A percentile compares a stretch with the other conserved stretches of the same genome.
phyloP scores from a whole-genome alignment of 441 rosid genomes.

The Croton setiger region DNA sequence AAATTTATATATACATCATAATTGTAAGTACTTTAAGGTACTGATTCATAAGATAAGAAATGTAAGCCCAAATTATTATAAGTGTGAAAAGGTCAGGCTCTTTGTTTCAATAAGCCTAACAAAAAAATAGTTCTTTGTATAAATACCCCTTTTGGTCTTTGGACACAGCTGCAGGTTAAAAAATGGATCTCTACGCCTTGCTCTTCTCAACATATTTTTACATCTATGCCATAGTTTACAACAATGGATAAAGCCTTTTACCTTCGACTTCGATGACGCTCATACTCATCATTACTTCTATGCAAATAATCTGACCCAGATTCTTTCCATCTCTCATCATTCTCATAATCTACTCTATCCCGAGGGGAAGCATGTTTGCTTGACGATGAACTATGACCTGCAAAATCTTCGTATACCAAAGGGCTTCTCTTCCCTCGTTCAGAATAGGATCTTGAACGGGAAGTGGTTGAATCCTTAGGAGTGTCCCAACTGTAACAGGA shows the following conservation, averaged over 20 bases:
- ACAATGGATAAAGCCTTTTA: constrained; percentile 13
- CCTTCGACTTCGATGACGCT: constrained; percentile 36
- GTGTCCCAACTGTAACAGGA: constrained; percentile 22
- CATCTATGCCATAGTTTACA: constrained; percentile 13
- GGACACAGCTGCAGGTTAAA: too few relatives aligned
- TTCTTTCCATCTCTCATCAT: constrained; percentile 26
- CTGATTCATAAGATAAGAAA: too few relatives aligned
- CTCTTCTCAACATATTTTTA: neutral
- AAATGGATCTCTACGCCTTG: neutral
- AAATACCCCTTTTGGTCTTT: too few relatives aligned
- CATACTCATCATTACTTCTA: constrained; percentile 22
- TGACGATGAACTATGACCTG: constrained; percentile 23
- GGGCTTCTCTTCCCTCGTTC: constrained; percentile 44
- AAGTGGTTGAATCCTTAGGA: constrained; percentile 30
- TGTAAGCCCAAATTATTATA: too few relatives aligned
- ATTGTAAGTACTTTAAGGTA: too few relatives aligned
- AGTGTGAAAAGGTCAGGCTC: too few relatives aligned
- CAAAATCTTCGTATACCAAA: constrained; percentile 32
- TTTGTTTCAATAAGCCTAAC: too few relatives aligned
- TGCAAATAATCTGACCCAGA: constrained; percentile 16
- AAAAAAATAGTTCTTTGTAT: too few relatives aligned
- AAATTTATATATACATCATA: too few relatives aligned
- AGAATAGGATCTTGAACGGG: constrained; percentile 34
- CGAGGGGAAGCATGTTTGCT: constrained; percentile 26
- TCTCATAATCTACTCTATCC: constrained; percentile 26